phyloP scores from a whole-genome alignment of 139 green algal species.

The Chlorella sp. region DNA sequence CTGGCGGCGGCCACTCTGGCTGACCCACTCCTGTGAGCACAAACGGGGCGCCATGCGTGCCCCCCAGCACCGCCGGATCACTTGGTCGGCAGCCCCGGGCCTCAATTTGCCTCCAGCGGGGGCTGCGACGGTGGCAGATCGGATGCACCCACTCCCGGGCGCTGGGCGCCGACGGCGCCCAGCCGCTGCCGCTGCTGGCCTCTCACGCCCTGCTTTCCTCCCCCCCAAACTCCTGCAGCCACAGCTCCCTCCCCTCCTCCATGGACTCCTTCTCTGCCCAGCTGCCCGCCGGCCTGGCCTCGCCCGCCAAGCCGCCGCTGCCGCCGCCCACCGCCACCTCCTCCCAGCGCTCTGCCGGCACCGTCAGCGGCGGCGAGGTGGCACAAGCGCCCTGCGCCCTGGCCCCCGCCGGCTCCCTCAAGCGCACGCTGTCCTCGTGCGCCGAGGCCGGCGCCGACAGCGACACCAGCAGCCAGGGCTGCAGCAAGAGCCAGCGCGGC shows the following conservation, averaged over 20 bases:
- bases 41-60: no score
- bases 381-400: neutral
- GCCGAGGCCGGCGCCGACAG: neutral
- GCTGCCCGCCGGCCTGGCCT: no score
- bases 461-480: constrained; percentile 17
- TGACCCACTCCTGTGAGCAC: no score
- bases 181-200: no score
- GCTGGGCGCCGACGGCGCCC: no score
- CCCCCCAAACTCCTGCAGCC: neutral
- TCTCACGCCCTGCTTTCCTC: neutral
- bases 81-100: no score
- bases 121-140: no score
- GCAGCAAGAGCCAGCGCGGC: constrained; percentile 24
- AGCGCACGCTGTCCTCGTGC: neutral
- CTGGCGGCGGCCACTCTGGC: no score
- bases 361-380: constrained; percentile 30
- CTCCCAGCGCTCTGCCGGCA: constrained; percentile 25
- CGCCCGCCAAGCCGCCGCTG: neutral
- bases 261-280: no score
- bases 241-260: neutral
- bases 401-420: constrained; percentile 3
- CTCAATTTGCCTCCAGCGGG: no score
- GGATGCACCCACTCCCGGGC: no score
- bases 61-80: no score
- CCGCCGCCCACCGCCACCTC: neutral